Conservation (phyloP, 495 filamentous ascomycete genomes). For the Penicillium nucicola region DNA sequence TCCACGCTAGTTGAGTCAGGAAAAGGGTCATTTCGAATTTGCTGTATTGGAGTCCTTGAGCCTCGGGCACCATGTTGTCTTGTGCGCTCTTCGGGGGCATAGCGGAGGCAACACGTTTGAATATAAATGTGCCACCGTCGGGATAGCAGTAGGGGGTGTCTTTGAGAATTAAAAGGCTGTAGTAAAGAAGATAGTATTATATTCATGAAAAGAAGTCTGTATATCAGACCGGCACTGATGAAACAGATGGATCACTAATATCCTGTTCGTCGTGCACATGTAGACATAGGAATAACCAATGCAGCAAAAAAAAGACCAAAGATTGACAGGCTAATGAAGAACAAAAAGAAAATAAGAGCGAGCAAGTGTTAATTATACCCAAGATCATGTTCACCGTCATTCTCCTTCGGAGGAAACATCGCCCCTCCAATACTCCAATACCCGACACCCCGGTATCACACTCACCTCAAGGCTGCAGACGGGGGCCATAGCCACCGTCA, state of each 20-base stretch:
- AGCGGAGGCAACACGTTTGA: background rate
- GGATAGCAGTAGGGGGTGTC: background rate
- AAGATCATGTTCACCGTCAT: constrained; percentile 5
- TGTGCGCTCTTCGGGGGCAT: constrained; percentile 31
- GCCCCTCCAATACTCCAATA: constrained; percentile 23
- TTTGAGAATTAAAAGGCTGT: background rate
- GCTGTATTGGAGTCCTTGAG: constrained; percentile 39
- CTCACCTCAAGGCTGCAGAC: constrained; percentile 15
- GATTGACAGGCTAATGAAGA: constrained; percentile 1
- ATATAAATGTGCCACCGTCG: background rate
- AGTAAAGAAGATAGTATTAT: background rate
- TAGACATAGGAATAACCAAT: constrained; percentile 8
- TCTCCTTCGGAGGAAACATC: constrained; percentile 3
- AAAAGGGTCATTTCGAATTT: constrained; percentile 45
- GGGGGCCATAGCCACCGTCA: constrained; percentile 12
- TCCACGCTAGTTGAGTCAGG: constrained; percentile 37
- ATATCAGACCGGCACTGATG: background rate
- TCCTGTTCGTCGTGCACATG: background rate
- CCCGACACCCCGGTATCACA: constrained; percentile 15
- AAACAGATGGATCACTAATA: background rate
- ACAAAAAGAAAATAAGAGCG: background rate
- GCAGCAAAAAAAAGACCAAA: constrained; percentile 4
- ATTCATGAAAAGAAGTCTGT: constrained; percentile 1
- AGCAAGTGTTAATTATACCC: constrained; percentile 18
- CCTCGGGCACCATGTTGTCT: constrained; percentile 32